Base-by-base conservation (phyloP, 2,329 filamentous ascomycete genomes). In the Pseudomassariella vexata region DNA sequence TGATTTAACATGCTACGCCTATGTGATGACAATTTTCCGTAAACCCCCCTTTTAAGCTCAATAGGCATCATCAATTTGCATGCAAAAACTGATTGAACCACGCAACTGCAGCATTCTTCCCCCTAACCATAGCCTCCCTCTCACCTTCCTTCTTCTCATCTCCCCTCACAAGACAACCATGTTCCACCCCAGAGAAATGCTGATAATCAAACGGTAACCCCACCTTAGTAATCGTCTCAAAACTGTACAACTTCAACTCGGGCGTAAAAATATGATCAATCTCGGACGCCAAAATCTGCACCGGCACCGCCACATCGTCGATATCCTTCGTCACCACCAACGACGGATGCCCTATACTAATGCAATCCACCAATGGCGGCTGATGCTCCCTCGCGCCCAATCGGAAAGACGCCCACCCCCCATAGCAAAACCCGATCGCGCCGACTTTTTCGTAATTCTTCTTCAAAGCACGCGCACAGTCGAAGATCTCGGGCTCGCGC, bases 151-250 rank as follows among this genome's bases (percentile, higher is more conserved):
- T 48, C 3, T 44, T 49, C 34, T 46, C 44, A 47, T 70, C 53
- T 1, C 67, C 68, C 24, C 69, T 55, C 1, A 57, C 44, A 3
- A 66, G 46, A 29, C 54, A 70, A 3, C 52, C 62, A 53, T 78
- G 72, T 36, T 47, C 51, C 11, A 72, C 49, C 1, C 64, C 65
- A 0, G 70, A 63, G 39, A 71, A 74, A 44, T 71, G 58, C 40
- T 64, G 59, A 48, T 71, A 75, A 30, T 70, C 65, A 39, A 63
- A 72, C 9, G 57, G 45, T 6, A 71, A 34, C 1, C 54, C 56
- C 10, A 56, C 28, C 28, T 44, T 53, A 16, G 48, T 55, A 23
- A 74, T 36, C 7, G 52, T 56, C 31, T 54, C 41, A 39, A 66
- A 60, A 0, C 57, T 51, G 44, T 62, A 50, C 26, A 35, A 28